Conservation (phyloP, 2,329 filamentous ascomycete species). For the Fusarium miscanthi region DNA sequence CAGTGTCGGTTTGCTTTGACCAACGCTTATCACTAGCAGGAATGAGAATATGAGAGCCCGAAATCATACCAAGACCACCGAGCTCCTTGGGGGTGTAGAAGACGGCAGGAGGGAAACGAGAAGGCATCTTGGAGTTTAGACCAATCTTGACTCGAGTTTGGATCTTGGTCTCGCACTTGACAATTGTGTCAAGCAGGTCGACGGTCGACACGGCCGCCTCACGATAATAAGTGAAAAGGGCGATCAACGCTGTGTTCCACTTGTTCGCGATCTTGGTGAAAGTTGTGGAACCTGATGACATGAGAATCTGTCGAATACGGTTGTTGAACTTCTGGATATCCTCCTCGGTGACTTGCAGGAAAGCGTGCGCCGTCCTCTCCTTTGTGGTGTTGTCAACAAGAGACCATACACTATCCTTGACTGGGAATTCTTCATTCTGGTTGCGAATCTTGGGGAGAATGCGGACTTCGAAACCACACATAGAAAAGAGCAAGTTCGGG, state of each 20-base stretch:
- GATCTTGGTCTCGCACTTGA: slow-evolving; percentile 99
- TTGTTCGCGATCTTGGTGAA: slow-evolving; percentile 99
- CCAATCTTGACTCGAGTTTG: slow-evolving; percentile 99
- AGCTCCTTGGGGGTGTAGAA: slow-evolving; percentile 99
- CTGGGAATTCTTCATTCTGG: slow-evolving; percentile 93
- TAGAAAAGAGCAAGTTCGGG: slow-evolving; percentile 95
- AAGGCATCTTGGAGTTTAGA: slow-evolving; percentile 99
- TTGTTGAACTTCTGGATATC: slow-evolving; percentile 99
- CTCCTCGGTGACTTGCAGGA: slow-evolving; percentile 96
- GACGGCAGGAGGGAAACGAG: slow-evolving; percentile 95
- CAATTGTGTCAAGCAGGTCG: slow-evolving; percentile 93
- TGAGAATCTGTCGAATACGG: slow-evolving; percentile 95
- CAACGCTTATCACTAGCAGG: slow-evolving; percentile 97
- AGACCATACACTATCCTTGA: slow-evolving; percentile 99
- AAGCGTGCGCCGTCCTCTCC: slow-evolving; percentile 95
- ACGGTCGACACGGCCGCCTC: slow-evolving; percentile 97
- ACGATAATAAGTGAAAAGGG: slow-evolving; percentile 97
- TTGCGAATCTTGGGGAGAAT: slow-evolving; percentile 96
- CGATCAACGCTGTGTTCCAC: slow-evolving; percentile 98
- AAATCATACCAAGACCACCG: slow-evolving; percentile 98
- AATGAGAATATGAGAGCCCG: slow-evolving; percentile 96
- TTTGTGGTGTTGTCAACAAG: slow-evolving; percentile 96
- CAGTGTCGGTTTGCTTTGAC: slow-evolving; percentile 97
- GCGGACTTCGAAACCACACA: slow-evolving; percentile 97
- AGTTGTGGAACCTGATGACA: slow-evolving; percentile 99